Conservation (phyloP, 768 basidiomycete species). For the Tulasnella sp. region DNA sequence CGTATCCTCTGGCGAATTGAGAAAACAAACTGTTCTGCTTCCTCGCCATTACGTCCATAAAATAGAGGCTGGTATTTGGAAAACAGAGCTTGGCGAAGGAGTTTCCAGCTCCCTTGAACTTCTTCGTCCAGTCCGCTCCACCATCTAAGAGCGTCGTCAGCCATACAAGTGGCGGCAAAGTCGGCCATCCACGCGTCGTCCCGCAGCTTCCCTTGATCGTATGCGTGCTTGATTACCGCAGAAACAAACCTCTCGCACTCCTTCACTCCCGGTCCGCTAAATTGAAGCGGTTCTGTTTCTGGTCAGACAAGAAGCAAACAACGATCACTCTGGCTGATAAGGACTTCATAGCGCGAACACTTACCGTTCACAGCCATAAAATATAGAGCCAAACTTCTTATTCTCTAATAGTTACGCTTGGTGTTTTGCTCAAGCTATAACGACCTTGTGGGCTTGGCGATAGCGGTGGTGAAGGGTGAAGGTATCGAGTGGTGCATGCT, state of each 20-base stretch:
- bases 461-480: too few species aligned
- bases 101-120: background rate
- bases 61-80: background rate
- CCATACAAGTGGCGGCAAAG: background rate
- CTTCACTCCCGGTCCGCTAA: background rate
- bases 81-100: background rate
- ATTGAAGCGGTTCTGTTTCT: background rate
- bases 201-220: slow-evolving; percentile 17
- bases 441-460: too few species aligned
- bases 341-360: too few species aligned
- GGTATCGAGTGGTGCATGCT: too few species aligned
- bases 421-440: too few species aligned
- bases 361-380: too few species aligned
- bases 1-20: background rate
- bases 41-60: background rate
- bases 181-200: background rate
- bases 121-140: background rate
- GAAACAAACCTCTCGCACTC: background rate
- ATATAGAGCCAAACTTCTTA: too few species aligned
- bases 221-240: background rate
- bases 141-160: background rate
- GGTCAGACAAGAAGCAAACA: background rate
- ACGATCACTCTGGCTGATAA: too few species aligned
- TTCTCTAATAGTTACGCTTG: too few species aligned
- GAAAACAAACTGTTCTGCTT: background rate